phyloP scores from a whole-genome alignment of 140 eudicot species.

The Ambrosia hybrid region DNA sequence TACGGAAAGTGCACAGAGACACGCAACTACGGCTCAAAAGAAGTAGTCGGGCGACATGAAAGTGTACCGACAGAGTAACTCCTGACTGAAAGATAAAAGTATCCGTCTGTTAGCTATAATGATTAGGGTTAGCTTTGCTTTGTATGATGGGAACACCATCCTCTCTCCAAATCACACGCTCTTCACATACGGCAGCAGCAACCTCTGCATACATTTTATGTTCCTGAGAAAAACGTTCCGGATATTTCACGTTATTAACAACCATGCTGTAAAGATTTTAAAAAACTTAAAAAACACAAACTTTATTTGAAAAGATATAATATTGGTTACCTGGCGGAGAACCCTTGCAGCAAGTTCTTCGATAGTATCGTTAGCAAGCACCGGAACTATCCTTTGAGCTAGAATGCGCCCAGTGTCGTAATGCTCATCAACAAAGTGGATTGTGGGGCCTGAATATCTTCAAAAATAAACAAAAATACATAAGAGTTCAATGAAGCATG shows the following conservation, averaged over 20 bases:
- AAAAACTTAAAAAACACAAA: background rate
- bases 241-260: background rate
- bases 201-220: constrained; percentile 79
- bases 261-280: background rate
- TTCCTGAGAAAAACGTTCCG: constrained; percentile 41
- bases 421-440: constrained; percentile 82
- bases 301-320: background rate
- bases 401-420: constrained; percentile 84
- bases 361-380: constrained; percentile 34
- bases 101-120: constrained; percentile 34
- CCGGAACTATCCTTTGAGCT: constrained; percentile 87
- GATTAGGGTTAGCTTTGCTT: constrained; percentile 63
- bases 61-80: constrained; percentile 12
- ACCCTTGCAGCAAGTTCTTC: no score
- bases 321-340: constrained; percentile 13
- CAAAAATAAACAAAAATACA: background rate
- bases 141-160: constrained; percentile 88
- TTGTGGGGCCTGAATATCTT: constrained; percentile 77
- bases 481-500: background rate
- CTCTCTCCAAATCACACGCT: constrained; percentile 77
- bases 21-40: constrained; percentile 8
- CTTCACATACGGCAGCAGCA: constrained; percentile 78
- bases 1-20: constrained; percentile 12
- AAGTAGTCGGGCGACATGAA: background rate
- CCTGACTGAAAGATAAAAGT: background rate